phyloP scores from a whole-genome alignment of 2,329 filamentous ascomycete species.

The Ceratocystiopsis minuta region DNA sequence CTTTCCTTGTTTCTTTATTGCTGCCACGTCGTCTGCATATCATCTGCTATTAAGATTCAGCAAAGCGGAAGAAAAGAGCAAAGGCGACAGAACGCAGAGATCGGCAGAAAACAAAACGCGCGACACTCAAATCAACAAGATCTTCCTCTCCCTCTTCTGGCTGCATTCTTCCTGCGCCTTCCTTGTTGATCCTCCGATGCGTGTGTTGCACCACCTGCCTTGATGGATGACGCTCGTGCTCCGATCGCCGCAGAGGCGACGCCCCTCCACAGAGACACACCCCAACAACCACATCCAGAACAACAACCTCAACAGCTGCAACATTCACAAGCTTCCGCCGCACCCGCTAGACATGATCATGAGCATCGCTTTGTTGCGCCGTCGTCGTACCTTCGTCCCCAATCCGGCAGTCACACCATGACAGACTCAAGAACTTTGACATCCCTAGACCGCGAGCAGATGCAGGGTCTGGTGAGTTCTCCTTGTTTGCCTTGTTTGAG shows the following conservation, averaged over 20 bases:
- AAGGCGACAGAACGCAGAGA: too few species aligned
- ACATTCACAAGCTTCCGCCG: background rate
- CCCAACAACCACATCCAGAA: background rate
- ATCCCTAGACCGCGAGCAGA: constrained; percentile 56
- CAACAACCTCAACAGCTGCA: background rate
- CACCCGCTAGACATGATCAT: constrained; percentile 19
- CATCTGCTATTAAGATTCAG: too few species aligned
- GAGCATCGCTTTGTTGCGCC: constrained; percentile 41
- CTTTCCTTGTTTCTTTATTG: too few species aligned
- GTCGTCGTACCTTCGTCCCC: constrained; percentile 36
- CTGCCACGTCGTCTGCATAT: too few species aligned
- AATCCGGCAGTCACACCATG: constrained; percentile 21
- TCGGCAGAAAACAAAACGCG: too few species aligned
- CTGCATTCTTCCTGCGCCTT: background rate
- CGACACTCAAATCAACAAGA: too few species aligned
- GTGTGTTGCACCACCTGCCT: background rate
- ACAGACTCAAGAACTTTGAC: constrained; percentile 29
- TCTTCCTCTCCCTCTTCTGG: background rate
- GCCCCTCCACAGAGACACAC: background rate
- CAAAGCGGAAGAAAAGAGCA: too few species aligned
- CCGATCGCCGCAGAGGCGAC: background rate
- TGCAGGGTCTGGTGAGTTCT: constrained; percentile 40
- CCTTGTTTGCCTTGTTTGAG: too few species aligned
- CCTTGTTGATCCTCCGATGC: background rate
- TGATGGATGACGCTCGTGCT: constrained; percentile 3